These are phyloP conservation scores for Trichosporon sp. DNA, from an alignment of 1,284 basidiomycete species.

Conservation along the genomic window DNA sequence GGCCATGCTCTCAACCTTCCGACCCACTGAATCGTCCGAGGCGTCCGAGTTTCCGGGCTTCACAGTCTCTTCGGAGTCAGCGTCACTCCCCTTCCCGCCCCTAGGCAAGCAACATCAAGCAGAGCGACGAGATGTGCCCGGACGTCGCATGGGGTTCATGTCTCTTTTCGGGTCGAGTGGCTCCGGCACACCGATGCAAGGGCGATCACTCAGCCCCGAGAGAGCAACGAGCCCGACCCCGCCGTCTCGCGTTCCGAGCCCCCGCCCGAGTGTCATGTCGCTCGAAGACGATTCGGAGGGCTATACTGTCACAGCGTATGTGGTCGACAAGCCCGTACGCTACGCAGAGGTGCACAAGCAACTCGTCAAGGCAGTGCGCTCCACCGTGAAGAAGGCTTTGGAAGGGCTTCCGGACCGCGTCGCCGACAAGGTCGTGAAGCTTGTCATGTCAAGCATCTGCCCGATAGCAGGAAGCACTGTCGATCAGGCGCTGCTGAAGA, in stretches of 20 bases:
- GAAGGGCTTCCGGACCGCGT: constrained; percentile 59
- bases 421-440: constrained; percentile 57
- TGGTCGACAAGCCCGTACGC: constrained; percentile 40
- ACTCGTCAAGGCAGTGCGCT: constrained; percentile 59
- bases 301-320: constrained; percentile 44
- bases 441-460: constrained; percentile 33
- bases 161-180: constrained; percentile 38
- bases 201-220: constrained; percentile 11
- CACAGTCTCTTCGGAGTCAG: constrained; percentile 54
- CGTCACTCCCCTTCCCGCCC: constrained; percentile 64
- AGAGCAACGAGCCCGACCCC: constrained; percentile 48
- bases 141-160: constrained; percentile 29
- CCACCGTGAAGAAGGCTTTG: constrained; percentile 58
- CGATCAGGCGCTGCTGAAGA: constrained; percentile 30
- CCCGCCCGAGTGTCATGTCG: constrained; percentile 34
- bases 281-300: constrained; percentile 33
- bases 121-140: not conserved
- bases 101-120: constrained; percentile 26
- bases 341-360: constrained; percentile 57
- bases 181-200: not conserved
- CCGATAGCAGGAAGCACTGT: constrained; percentile 14
- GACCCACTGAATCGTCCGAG: constrained; percentile 35
- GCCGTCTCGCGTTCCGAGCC: constrained; percentile 24
- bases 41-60: constrained; percentile 57
- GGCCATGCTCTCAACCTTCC: constrained; percentile 31